A percentile compares a stretch with the other conserved stretches of the same genome.
Evolutionary conservation across 768 basidiomycete genomes (phyloP).

Genomic region (Suillus fuscotomentosus): DNA sequence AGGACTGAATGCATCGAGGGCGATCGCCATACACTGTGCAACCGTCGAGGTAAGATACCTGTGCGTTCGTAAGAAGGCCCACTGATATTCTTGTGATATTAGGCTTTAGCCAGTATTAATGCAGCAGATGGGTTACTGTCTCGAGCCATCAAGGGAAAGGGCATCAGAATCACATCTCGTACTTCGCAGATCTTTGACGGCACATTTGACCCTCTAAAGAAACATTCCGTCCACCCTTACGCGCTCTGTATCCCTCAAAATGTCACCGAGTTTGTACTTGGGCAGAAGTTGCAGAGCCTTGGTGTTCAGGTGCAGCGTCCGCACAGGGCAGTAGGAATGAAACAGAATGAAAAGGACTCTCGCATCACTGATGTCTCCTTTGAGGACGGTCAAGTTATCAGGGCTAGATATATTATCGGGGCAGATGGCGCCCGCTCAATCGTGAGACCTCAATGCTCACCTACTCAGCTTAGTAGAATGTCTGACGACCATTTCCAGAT

Average conservation of each 20-base stretch:
- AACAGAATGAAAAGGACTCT: conserved; percentile 23
- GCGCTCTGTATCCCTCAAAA: no score
- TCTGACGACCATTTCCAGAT: no score
- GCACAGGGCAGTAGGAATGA: conserved; percentile 38
- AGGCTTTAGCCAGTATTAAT: conserved; percentile 44
- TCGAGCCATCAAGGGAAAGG: conserved; percentile 23
- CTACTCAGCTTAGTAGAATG: no score
- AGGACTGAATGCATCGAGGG: conserved; percentile 36
- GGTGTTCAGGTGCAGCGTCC: conserved; percentile 37
- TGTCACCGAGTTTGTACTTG: conserved; percentile 32
- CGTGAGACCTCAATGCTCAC: no score
- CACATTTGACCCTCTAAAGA: conserved; percentile 33
- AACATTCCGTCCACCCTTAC: no score
- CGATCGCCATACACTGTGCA: conserved; percentile 42
- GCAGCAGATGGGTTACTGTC: conserved; percentile 35
- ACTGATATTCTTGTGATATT: conserved; percentile 20
- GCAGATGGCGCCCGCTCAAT: no score
- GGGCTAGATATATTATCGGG: no score
- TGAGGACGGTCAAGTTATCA: no score
- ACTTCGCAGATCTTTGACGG: conserved; percentile 24
- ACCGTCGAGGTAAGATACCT: conserved; percentile 40
- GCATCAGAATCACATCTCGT: conserved; percentile 31
- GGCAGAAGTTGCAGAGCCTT: conserved; percentile 28
- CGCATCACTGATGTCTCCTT: conserved; percentile 40
- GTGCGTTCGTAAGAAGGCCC: background rate